phyloP scores from a whole-genome alignment of 257 asterid genomes.

The Apocynum venetum region DNA sequence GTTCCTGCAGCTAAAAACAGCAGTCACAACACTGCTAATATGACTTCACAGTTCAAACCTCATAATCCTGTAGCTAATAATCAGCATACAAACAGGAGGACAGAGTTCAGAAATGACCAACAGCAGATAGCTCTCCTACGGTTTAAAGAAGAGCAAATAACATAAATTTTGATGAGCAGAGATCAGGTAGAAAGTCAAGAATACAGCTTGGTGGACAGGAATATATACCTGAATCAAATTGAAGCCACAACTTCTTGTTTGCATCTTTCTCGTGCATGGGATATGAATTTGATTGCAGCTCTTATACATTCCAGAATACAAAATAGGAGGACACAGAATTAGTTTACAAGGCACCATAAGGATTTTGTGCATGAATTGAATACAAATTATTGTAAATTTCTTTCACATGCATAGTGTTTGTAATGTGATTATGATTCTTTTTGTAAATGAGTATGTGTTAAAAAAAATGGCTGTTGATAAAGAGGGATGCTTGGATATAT shows the following conservation, averaged over 20 bases:
- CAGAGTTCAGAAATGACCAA: conserved; percentile 43
- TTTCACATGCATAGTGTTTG: conserved; percentile 22
- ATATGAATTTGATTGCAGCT: conserved; percentile 22
- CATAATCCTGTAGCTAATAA: conserved; percentile 28
- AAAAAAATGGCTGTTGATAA: conserved; percentile 10
- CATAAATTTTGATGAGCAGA: conserved; percentile 20
- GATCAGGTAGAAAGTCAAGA: conserved; percentile 2
- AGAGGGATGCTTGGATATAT: not conserved
- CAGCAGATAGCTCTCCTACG: conserved; percentile 50
- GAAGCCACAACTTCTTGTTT: conserved; percentile 10
- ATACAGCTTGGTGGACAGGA: conserved; percentile 14
- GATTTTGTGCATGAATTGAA: conserved; percentile 20
- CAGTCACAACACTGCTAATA: conserved; percentile 50
- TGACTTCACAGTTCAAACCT: conserved; percentile 50
- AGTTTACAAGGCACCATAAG: conserved; percentile 19
- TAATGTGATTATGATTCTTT: conserved; percentile 37
- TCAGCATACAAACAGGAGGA: conserved; percentile 27
- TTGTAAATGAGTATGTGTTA: conserved; percentile 36
- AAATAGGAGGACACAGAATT: conserved; percentile 21
- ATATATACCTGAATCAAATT: not conserved
- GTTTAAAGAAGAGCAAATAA: conserved; percentile 69
- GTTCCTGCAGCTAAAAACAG: conserved; percentile 73
- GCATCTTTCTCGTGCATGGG: conserved; percentile 23
- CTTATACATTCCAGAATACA: conserved; percentile 16
- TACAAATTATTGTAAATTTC: conserved; percentile 34